phyloP scores from a whole-genome alignment of 2,329 filamentous ascomycete species.

The Fusarium concolor region DNA sequence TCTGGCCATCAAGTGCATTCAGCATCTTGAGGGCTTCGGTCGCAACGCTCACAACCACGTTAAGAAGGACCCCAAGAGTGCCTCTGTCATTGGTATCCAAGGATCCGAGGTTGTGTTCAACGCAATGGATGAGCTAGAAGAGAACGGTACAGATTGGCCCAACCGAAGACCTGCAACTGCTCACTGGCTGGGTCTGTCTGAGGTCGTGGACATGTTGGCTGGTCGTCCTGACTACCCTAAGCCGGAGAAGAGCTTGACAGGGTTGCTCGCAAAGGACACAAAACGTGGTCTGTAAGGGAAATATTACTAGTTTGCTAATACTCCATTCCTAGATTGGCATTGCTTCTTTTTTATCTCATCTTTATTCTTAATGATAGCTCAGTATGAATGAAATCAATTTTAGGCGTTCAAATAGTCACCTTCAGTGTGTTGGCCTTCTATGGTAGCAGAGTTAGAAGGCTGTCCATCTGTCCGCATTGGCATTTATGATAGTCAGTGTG shows the following conservation, averaged over 20 bases:
- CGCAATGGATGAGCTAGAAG: constrained; percentile 83
- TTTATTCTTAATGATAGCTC: constrained; percentile 39
- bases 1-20: constrained; percentile 92
- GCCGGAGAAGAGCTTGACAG: constrained; percentile 63
- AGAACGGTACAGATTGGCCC: constrained; percentile 90
- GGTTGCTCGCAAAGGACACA: constrained; percentile 68
- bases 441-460: too few relatives aligned
- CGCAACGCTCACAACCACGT: constrained; percentile 75
- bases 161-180: constrained; percentile 85
- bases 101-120: constrained; percentile 91
- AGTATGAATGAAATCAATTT: constrained; percentile 34
- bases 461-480: too few relatives aligned
- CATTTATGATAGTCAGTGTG: too few relatives aligned
- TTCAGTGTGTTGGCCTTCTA: not conserved
- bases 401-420: constrained; percentile 23
- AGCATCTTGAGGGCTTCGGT: constrained; percentile 85
- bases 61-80: constrained; percentile 77
- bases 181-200: constrained; percentile 85
- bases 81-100: constrained; percentile 90
- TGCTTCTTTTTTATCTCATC: constrained; percentile 19
- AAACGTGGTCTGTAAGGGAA: constrained; percentile 62
- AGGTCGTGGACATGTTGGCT: constrained; percentile 85
- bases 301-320: constrained; percentile 18
- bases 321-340: constrained; percentile 17
- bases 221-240: constrained; percentile 70